These are phyloP conservation scores for Barnettozyma populi DNA, from an alignment of 805 yeast genomes.

Conservation along the genomic window DNA sequence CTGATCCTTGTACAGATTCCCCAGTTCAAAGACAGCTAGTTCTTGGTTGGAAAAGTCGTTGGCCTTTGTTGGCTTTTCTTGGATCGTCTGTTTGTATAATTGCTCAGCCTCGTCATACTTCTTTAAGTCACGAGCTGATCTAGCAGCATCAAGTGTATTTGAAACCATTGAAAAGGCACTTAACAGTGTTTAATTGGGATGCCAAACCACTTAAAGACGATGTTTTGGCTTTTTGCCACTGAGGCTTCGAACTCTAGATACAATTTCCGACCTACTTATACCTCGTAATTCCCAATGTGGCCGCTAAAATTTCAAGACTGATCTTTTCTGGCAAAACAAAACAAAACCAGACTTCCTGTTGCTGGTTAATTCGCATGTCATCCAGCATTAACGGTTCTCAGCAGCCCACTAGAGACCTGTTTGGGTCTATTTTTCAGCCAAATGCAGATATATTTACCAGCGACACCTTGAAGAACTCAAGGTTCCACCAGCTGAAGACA, in stretches of 20 bases:
- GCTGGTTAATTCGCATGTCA: slow-evolving; percentile 8
- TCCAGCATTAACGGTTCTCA: slow-evolving; percentile 15
- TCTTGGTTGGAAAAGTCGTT: slow-evolving; percentile 25
- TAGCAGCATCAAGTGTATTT: slow-evolving; percentile 49
- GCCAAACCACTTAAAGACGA: neutral
- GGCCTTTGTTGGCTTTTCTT: slow-evolving; percentile 21
- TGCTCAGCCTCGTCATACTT: slow-evolving; percentile 55
- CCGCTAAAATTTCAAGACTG: neutral
- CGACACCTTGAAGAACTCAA: slow-evolving; percentile 14
- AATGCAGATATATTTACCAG: slow-evolving; percentile 20
- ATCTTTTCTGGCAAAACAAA: neutral
- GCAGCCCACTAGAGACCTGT: slow-evolving; percentile 21
- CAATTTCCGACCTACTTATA: neutral
- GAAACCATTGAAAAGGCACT: slow-evolving; percentile 13
- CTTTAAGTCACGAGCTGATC: slow-evolving; percentile 45
- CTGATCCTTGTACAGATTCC: slow-evolving; percentile 55
- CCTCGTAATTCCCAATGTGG: neutral
- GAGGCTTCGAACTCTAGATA: neutral
- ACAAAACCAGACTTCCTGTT: slow-evolving; percentile 1
- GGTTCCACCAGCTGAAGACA: slow-evolving; percentile 20
- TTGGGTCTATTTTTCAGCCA: slow-evolving; percentile 22
- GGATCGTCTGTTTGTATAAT: slow-evolving; percentile 48
- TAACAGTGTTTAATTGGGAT: neutral
- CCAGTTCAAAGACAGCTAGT: slow-evolving; percentile 58
- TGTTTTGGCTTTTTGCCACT: slow-evolving; percentile 9